Evolutionary conservation across 768 basidiomycete genomes (phyloP).

Genomic region (Lactarius vividus): DNA sequence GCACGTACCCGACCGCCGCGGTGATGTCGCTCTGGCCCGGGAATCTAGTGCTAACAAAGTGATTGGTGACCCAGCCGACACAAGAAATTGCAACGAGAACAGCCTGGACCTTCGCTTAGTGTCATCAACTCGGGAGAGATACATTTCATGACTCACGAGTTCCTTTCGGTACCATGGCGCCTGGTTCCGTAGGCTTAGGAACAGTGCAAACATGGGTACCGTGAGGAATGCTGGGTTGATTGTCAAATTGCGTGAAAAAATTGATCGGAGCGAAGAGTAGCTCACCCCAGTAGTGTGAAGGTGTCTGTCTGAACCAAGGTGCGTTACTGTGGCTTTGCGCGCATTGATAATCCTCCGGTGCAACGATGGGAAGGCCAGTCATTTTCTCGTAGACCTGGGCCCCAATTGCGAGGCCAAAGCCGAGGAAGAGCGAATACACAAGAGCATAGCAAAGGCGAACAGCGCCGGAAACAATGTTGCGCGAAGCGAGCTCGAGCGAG

Average conservation of each 20-base stretch:
- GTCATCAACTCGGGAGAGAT: background rate
- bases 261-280: background rate
- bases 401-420: slow-evolving; percentile 82
- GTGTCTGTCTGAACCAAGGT: slow-evolving; percentile 74
- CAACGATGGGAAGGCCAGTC: slow-evolving; percentile 43
- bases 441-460: slow-evolving; percentile 79
- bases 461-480: slow-evolving; percentile 81
- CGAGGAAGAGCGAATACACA: slow-evolving; percentile 74
- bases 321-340: slow-evolving; percentile 52
- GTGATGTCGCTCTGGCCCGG: slow-evolving; percentile 70
- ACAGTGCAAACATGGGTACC: slow-evolving; percentile 66
- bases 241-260: background rate
- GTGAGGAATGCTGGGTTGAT: slow-evolving; percentile 56
- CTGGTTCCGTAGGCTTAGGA: slow-evolving; percentile 63
- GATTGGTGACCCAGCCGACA: slow-evolving; percentile 77
- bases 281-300: slow-evolving; percentile 70
- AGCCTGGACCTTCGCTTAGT: slow-evolving; percentile 31
- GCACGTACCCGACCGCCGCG: slow-evolving; percentile 63
- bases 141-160: slow-evolving; percentile 40
- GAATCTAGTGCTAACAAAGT: slow-evolving; percentile 62
- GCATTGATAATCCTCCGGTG: slow-evolving; percentile 62
- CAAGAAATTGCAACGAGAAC: slow-evolving; percentile 61
- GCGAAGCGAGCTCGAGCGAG: slow-evolving; percentile 73
- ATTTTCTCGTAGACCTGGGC: slow-evolving; percentile 63
- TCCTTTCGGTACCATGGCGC: slow-evolving; percentile 58